Evolutionary conservation across 1,284 basidiomycete species (phyloP).

Genomic region (Cystobasidium slooffiae): DNA sequence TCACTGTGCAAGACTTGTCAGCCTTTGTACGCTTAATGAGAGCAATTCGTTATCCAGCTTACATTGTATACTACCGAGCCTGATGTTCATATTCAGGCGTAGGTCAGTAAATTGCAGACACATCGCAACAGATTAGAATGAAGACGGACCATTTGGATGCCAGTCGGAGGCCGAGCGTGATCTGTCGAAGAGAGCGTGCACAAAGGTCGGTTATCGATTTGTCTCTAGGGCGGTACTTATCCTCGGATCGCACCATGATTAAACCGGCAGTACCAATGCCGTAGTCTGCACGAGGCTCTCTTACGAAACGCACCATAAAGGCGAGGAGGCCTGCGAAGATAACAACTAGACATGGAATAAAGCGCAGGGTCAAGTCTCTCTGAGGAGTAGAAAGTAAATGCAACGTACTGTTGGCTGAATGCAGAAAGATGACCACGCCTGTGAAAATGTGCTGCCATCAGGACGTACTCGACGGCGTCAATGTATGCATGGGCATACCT

Average conservation of each 20-base stretch:
- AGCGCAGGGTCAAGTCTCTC: background rate
- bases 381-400: background rate
- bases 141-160: conserved; percentile 14
- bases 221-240: too few species aligned
- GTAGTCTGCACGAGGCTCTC: conserved; percentile 25
- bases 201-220: background rate
- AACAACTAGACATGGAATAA: conserved; percentile 2
- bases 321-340: conserved; percentile 18
- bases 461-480: background rate
- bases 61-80: conserved; percentile 31
- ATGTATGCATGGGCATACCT: background rate
- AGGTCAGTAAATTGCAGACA: background rate
- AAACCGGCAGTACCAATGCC: conserved; percentile 25
- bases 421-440: conserved; percentile 27
- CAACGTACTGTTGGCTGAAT: conserved; percentile 20
- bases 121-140: background rate
- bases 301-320: conserved; percentile 16
- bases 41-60: too few species aligned
- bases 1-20: too few species aligned
- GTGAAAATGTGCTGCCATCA: too few species aligned
- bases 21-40: too few species aligned
- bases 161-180: conserved; percentile 8
- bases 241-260: conserved; percentile 2
- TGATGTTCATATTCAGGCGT: background rate
- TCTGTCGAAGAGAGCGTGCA: background rate